Evolutionary conservation across 1,284 basidiomycete genomes (phyloP).

Genomic region (Termitomyces sp.): DNA sequence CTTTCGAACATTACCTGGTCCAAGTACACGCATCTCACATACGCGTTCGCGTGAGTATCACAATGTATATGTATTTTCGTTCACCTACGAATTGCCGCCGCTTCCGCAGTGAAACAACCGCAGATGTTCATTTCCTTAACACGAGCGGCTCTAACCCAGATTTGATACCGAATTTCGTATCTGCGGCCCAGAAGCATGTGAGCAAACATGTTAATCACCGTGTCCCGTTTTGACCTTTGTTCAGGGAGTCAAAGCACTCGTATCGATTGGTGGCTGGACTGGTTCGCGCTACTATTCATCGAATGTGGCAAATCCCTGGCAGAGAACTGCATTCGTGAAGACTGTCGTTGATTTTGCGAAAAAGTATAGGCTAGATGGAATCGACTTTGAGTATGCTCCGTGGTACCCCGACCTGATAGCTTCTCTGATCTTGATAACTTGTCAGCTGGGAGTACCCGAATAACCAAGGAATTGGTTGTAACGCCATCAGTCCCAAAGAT

Average conservation of each 20-base stretch:
- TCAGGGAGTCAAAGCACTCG: slow-evolving; percentile 63
- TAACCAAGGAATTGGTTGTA: slow-evolving; percentile 66
- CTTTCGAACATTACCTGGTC: slow-evolving; percentile 41
- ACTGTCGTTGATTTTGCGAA: slow-evolving; percentile 60
- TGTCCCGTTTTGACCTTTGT: neutral
- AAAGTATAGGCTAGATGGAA: slow-evolving; percentile 73
- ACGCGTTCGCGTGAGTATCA: slow-evolving; percentile 52
- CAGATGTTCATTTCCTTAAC: slow-evolving; percentile 38
- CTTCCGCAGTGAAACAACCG: slow-evolving; percentile 42
- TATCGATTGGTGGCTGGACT: slow-evolving; percentile 88
- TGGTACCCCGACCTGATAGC: neutral
- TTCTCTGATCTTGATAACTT: slow-evolving; percentile 4
- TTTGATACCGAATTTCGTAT: slow-evolving; percentile 50
- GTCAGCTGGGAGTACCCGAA: slow-evolving; percentile 86
- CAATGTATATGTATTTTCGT: neutral
- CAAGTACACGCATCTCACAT: slow-evolving; percentile 48
- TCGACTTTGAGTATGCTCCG: slow-evolving; percentile 78
- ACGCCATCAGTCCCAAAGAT: slow-evolving; percentile 59
- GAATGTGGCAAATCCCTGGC: slow-evolving; percentile 56
- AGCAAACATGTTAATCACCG: slow-evolving; percentile 14
- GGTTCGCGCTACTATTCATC: slow-evolving; percentile 76
- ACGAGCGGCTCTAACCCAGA: slow-evolving; percentile 39
- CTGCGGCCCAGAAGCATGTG: slow-evolving; percentile 49
- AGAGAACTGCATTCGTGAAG: slow-evolving; percentile 65
- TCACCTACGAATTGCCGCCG: neutral